A percentile compares a stretch with the other conserved stretches of the same genome.
These are phyloP conservation scores for Gleditsia sinensis DNA, from an alignment of 306 rosid genomes.

Conservation along the genomic window DNA sequence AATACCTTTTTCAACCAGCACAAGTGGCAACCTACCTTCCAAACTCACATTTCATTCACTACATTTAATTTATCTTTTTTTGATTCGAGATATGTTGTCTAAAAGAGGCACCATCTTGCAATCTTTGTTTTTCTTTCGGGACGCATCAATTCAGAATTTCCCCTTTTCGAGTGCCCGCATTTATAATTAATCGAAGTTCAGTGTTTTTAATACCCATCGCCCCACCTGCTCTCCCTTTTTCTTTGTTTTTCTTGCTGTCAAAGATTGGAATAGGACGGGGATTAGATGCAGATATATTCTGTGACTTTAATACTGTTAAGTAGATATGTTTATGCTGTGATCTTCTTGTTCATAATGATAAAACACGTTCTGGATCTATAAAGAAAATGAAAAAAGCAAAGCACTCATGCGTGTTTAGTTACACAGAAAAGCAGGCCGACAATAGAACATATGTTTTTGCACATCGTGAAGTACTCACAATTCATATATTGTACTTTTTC, in stretches of 20 bases:
- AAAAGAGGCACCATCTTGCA: neutral
- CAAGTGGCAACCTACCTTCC: constrained; percentile 20
- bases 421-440: neutral
- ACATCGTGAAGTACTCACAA: too few species aligned
- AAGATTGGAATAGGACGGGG: too few species aligned
- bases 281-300: too few species aligned
- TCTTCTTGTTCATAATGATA: neutral
- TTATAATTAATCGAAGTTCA: too few species aligned
- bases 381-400: neutral
- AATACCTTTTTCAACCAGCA: neutral
- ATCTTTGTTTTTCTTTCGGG: constrained; percentile 21
- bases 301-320: too few species aligned
- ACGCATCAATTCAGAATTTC: neutral
- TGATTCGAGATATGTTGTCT: neutral
- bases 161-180: neutral
- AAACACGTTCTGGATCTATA: neutral
- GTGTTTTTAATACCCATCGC: too few species aligned
- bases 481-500: too few species aligned
- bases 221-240: too few species aligned
- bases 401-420: neutral
- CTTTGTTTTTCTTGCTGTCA: too few species aligned
- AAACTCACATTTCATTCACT: neutral
- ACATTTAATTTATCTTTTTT: neutral
- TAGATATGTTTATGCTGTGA: neutral
- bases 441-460: neutral